A percentile compares a stretch with the other conserved stretches of the same genome.
Conservation (phyloP, 192 early-diverging fungal genomes). For the Ambispora gerdemannii region DNA sequence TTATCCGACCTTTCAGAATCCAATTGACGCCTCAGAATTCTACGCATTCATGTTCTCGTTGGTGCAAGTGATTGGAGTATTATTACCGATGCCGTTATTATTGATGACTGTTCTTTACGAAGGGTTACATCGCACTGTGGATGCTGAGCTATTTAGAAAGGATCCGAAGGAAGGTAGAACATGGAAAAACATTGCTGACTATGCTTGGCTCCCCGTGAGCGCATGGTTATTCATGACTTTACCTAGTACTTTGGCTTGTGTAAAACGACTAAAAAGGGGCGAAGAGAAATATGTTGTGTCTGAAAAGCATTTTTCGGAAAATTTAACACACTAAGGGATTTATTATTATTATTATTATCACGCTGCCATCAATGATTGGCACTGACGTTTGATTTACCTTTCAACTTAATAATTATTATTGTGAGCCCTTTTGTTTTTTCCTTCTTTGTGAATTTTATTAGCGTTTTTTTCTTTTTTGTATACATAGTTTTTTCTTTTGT, state of each 20-base stretch:
- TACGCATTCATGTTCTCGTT: constrained; percentile 39
- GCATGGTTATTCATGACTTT: constrained; percentile 54
- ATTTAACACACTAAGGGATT: background rate
- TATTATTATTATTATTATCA: no score
- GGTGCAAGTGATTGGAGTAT: constrained; percentile 40
- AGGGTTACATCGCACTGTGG: constrained; percentile 42
- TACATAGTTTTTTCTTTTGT: background rate
- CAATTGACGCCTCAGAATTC: constrained; percentile 41
- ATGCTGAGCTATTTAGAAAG: constrained; percentile 42
- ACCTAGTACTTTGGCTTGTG: constrained; percentile 45
- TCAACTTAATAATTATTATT: no score
- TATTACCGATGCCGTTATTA: constrained; percentile 45
- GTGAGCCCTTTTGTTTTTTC: no score
- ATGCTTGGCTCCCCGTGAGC: constrained; percentile 41
- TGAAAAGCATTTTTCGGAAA: constrained; percentile 36
- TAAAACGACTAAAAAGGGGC: constrained; percentile 36
- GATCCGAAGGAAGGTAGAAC: constrained; percentile 36
- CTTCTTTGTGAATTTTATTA: background rate
- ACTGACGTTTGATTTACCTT: no score
- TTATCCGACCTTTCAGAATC: constrained; percentile 33
- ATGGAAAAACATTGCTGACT: constrained; percentile 40
- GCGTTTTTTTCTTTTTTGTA: background rate
- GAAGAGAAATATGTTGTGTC: constrained; percentile 43
- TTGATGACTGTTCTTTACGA: constrained; percentile 44
- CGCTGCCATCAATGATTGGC: no score